These are phyloP conservation scores for Butyriboletus loyo DNA, from an alignment of 768 basidiomycete species.

Conservation along the genomic window DNA sequence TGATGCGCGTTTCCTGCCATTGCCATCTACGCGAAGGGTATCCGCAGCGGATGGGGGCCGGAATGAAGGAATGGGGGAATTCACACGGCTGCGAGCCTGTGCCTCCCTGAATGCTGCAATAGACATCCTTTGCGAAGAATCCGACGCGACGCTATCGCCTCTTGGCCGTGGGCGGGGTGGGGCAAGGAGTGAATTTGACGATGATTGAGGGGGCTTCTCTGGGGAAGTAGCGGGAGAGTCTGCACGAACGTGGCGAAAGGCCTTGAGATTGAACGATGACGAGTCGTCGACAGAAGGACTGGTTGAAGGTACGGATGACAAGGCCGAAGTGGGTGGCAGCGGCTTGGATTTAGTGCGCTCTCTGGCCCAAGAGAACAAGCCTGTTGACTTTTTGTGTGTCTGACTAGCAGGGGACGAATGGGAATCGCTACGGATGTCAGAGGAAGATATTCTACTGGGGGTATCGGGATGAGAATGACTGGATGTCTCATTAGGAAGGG, in stretches of 20 bases:
- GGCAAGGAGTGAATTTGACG: slow-evolving; percentile 29
- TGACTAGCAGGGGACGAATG: slow-evolving; percentile 15
- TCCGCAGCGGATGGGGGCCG: slow-evolving; percentile 38
- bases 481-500: slow-evolving; percentile 49
- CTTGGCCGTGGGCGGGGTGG: slow-evolving; percentile 48
- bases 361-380: slow-evolving; percentile 35
- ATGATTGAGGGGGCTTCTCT: slow-evolving; percentile 26
- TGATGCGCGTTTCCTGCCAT: slow-evolving; percentile 27
- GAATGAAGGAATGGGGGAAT: slow-evolving; percentile 55
- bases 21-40: slow-evolving; percentile 27
- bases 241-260: slow-evolving; percentile 66
- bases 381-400: slow-evolving; percentile 34
- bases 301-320: slow-evolving; percentile 29
- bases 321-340: slow-evolving; percentile 30
- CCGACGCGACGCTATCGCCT: slow-evolving; percentile 56
- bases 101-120: slow-evolving; percentile 81
- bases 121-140: slow-evolving; percentile 71
- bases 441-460: slow-evolving; percentile 14
- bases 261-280: slow-evolving; percentile 66
- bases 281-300: slow-evolving; percentile 18
- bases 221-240: slow-evolving; percentile 34
- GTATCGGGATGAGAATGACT: slow-evolving; percentile 17
- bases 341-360: slow-evolving; percentile 37
- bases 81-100: slow-evolving; percentile 60
- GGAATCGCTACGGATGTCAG: slow-evolving; percentile 9